Percentiles rank a stretch among this genome's conserved stretches.
phyloP scores from a whole-genome alignment of 179 eudicot genomes.

The Spergularia azorica region DNA sequence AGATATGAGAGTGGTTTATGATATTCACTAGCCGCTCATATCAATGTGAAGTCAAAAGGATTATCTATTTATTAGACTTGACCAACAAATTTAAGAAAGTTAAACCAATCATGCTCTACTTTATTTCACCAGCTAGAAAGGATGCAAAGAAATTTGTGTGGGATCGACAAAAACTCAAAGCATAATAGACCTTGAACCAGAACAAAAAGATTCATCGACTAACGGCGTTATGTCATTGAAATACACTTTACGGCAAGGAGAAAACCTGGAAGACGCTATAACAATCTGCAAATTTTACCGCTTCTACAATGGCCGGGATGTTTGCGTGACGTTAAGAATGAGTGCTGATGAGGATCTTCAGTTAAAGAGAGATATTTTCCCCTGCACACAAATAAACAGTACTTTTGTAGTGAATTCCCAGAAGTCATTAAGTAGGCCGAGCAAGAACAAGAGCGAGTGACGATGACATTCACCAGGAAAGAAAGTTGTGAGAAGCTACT shows the following conservation, averaged over 20 bases:
- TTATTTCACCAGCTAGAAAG: too few species aligned
- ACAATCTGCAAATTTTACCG: background rate
- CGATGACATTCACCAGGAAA: background rate
- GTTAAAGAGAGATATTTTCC: constrained; percentile 13
- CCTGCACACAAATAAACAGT: constrained; percentile 15
- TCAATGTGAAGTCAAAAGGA: too few species aligned
- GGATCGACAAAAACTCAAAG: too few species aligned
- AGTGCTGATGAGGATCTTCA: background rate
- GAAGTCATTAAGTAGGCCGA: background rate
- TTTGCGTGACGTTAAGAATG: background rate
- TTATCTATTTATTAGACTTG: too few species aligned
- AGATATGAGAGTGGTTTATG: too few species aligned
- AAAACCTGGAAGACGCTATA: background rate
- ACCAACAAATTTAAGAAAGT: too few species aligned
- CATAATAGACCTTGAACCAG: too few species aligned
- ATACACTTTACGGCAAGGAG: background rate
- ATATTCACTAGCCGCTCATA: too few species aligned
- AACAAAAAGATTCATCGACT: too few species aligned
- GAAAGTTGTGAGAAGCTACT: constrained; percentile 1
- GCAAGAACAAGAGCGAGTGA: too few species aligned
- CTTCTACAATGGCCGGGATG: background rate
- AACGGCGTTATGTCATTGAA: background rate
- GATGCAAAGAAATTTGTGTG: too few species aligned
- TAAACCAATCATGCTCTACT: too few species aligned
- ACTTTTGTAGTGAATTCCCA: background rate